Evolutionary conservation across 768 basidiomycete species (phyloP).

Genomic region (Amanita subjunquillea): DNA sequence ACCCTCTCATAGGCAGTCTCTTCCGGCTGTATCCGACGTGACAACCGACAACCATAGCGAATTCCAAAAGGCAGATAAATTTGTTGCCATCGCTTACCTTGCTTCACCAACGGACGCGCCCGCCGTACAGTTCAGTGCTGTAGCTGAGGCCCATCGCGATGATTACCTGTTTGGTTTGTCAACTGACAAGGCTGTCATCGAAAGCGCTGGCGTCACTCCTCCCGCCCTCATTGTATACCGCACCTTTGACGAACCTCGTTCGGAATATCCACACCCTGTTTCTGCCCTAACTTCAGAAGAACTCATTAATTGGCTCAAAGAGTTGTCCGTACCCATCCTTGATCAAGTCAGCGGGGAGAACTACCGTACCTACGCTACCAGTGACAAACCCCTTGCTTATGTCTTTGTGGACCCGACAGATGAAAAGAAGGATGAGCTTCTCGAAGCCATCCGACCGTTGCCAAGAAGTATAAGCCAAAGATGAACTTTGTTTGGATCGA

Average conservation of each 20-base stretch:
- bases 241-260: slow-evolving; percentile 74
- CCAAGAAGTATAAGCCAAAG: slow-evolving; percentile 72
- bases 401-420: slow-evolving; percentile 82
- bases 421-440: slow-evolving; percentile 50
- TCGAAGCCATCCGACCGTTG: slow-evolving; percentile 70
- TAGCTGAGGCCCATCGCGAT: slow-evolving; percentile 85
- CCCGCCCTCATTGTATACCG: slow-evolving; percentile 92
- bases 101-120: slow-evolving; percentile 62
- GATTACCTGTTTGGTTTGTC: slow-evolving; percentile 87
- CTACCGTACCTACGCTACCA: slow-evolving; percentile 75
- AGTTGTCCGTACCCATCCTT: slow-evolving; percentile 78
- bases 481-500: slow-evolving; percentile 99
- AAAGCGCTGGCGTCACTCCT: slow-evolving; percentile 61
- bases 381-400: slow-evolving; percentile 85
- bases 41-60: slow-evolving; percentile 68
- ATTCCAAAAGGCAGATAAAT: slow-evolving; percentile 81
- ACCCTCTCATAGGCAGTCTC: slow-evolving; percentile 52
- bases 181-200: slow-evolving; percentile 59
- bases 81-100: slow-evolving; percentile 84
- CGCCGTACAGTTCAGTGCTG: slow-evolving; percentile 62
- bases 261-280: slow-evolving; percentile 56
- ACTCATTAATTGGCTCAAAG: slow-evolving; percentile 68
- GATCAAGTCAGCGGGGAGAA: slow-evolving; percentile 94
- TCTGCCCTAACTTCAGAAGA: slow-evolving; percentile 46
- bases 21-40: slow-evolving; percentile 86